A percentile compares a stretch with the other conserved stretches of the same genome.
phyloP scores from a whole-genome alignment of 345 rosid genomes.

The Eucalyptus cloeziana region DNA sequence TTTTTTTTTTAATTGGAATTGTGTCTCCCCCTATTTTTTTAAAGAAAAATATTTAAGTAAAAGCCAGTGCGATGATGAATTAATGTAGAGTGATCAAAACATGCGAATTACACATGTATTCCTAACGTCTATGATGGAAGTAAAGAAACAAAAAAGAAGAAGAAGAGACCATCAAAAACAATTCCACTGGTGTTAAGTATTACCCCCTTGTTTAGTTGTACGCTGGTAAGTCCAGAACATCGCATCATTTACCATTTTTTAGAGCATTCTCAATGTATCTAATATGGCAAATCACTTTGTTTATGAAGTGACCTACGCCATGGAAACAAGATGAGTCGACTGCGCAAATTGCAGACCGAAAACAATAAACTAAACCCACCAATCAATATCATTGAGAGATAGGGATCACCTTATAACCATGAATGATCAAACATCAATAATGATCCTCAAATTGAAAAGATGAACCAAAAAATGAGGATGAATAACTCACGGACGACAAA shows the following conservation, averaged over 20 bases:
- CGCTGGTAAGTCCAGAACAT: neutral
- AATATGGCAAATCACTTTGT: neutral
- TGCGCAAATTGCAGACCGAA: neutral
- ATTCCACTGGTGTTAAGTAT: fast-evolving
- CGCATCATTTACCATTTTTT: neutral
- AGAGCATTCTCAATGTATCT: neutral
- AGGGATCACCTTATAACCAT: neutral
- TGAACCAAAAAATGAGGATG: neutral
- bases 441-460: neutral
- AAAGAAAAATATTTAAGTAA: no score
- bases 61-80: neutral
- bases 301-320: neutral
- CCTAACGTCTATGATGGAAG: neutral
- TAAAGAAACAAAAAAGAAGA: no score
- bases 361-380: neutral
- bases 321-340: neutral
- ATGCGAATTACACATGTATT: no score
- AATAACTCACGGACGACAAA: neutral
- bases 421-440: neutral
- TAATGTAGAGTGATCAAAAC: neutral
- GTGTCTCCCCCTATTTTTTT: no score
- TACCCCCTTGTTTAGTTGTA: neutral
- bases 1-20: no score
- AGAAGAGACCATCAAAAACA: neutral
- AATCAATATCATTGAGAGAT: neutral